Evolutionary conservation across 2,329 filamentous ascomycete species (phyloP), one percentile per base, ranked within the genome.

Genomic region (Venturia oleaginea): DNA sequence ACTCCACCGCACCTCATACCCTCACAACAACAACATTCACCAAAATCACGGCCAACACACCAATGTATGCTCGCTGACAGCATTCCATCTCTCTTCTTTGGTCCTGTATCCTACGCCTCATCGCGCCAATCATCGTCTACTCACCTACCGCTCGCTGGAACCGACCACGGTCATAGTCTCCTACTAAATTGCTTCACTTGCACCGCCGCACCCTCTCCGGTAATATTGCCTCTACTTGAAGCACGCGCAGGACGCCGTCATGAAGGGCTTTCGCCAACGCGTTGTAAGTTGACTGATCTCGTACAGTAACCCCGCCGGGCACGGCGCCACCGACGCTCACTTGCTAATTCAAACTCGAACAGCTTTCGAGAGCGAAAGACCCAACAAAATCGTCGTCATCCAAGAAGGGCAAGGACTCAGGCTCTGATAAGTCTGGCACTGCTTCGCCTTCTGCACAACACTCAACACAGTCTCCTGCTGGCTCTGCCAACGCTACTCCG

Each of bases 251-350:
- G 69, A 69, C 69, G 78, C 77, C 78, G 89, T 84, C 79, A 97
- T 97, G 93, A 97, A 96, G 83, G 90, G 91, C 77, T 96, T 97
- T 79, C 90, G 92, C 80, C 91, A 96, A 83, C 91, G 90, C 89
- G 92, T 97, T 83, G 92, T 96, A 86, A 84, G 90, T 69, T 66
- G 66, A 59, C 61, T 65, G 68, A 68, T 68, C 70, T 68, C 68
- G 65, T 65, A 69, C 69, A 68, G 34, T 55, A 57, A 57, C 55
- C 51, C 43, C 55, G 32, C 59, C 32, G 59, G 22, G 43, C 57
- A 40, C 42, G 22, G 40, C 37, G 24, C 22, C 38, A 46, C 61
- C 57, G n/a, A 62, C 46, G 61, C 38, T 59, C 38, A 46, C 46
- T 51, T 46, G 51, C 46, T 61, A 30, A 73, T 72, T 75, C 71